Conservation (phyloP, 1,284 basidiomycete genomes). For the Microbotryum intermedium region DNA sequence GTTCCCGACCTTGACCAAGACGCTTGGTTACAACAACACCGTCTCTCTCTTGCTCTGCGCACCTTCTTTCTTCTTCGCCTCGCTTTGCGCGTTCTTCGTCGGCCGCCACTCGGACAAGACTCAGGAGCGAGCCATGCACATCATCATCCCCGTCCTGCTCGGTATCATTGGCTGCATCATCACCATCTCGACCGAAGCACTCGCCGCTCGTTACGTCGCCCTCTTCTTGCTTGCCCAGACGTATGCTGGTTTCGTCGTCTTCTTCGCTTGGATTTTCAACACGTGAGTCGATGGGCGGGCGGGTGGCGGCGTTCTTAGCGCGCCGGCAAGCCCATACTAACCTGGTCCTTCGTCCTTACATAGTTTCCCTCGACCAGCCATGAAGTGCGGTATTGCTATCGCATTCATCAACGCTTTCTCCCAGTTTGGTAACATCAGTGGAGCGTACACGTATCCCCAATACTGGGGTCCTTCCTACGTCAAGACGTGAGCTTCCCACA, state of each 20-base stretch:
- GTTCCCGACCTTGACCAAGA: slow-evolving; percentile 48
- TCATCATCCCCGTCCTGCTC: slow-evolving; percentile 34
- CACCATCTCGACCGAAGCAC: slow-evolving; percentile 39
- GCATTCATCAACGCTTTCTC: slow-evolving; percentile 40
- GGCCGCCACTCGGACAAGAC: slow-evolving; percentile 57
- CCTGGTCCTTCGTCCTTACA: background rate
- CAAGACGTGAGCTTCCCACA: slow-evolving; percentile 1
- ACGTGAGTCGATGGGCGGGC: slow-evolving; percentile 17
- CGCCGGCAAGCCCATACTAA: background rate
- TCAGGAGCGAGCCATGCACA: slow-evolving; percentile 44
- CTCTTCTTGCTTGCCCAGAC: slow-evolving; percentile 58
- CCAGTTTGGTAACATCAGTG: slow-evolving; percentile 52
- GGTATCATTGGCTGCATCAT: slow-evolving; percentile 49
- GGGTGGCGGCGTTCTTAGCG: background rate
- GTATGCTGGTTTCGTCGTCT: slow-evolving; percentile 40
- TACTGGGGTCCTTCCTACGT: slow-evolving; percentile 21
- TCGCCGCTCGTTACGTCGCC: slow-evolving; percentile 38
- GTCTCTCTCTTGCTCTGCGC: slow-evolving; percentile 40
- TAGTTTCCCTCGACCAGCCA: slow-evolving; percentile 38
- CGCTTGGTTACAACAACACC: slow-evolving; percentile 40
- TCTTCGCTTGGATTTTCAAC: slow-evolving; percentile 37
- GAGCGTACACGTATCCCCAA: slow-evolving; percentile 17
- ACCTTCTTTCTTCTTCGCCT: slow-evolving; percentile 37
- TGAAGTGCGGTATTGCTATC: slow-evolving; percentile 41
- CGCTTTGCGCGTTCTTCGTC: slow-evolving; percentile 47